Base-by-base conservation (phyloP, 345 rosid species). In the Hevea brasiliensis region DNA sequence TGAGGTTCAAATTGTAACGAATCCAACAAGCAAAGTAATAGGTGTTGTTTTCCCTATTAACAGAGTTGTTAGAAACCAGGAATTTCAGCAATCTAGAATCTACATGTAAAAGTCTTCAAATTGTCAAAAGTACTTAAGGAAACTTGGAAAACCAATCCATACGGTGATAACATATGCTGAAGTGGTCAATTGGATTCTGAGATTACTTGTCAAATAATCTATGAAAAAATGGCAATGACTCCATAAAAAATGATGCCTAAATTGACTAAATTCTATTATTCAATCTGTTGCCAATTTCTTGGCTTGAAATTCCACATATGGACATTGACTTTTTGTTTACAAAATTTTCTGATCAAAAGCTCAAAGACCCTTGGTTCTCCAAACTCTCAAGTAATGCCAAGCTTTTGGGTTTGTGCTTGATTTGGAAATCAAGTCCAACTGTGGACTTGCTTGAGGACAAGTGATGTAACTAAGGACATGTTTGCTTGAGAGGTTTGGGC, bases 341-440 rank as follows among this genome's bases (percentile, higher is more conserved):
- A 47, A 32, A 32, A 5, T 26, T 47, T 45, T 50, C 45, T 54
- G 62, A 55, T 60, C 47, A 68, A 35, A 44, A 10, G 59, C 47
- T 53, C 47, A 50, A 40, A 1, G 2, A 15, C 2, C 13, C 7
- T 41, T 14, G 60, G 61, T 21, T 53, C 12, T 35, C 47, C 60
- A 32, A 2, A 1, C 60, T 68, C 61, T 54, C 13, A 21, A 67
- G 61, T 23, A 55, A 70, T 55, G 13, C 53, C 40, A 15, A 42
- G 41, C 42, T 57, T 17, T 5, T 41, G 3, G 40, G 50, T 57
- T 44, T 26, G 24, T 21, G 15, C 73, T 42, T 23, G 51, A 41
- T 56, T 37, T 57, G 24, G 73, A 70, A 57, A 57, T 54, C 35
- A 35, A 67, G 47, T 6, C 60, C 26, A 67, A 45, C 68, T 14